phyloP scores from a whole-genome alignment of 2,329 filamentous ascomycete species.

The Colletotrichum costaricense region DNA sequence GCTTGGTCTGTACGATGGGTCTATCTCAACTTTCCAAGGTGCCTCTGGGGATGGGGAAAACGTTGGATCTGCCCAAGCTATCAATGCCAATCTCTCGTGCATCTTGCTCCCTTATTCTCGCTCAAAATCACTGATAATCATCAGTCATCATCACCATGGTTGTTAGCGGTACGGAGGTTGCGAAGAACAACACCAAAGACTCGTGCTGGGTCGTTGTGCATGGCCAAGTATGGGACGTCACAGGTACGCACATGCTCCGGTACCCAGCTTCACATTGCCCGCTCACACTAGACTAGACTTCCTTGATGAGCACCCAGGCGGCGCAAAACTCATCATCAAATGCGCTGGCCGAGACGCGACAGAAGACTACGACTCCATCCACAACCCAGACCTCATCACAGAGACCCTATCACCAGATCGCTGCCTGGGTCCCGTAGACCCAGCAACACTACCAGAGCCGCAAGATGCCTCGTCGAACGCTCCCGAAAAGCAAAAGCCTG shows the following conservation, averaged over 20 bases:
- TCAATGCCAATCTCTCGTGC: not conserved
- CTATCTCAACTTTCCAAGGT: too few relatives aligned
- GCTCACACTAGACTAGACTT: constrained; percentile 41
- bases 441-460: not conserved
- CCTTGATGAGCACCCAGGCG: constrained; percentile 46
- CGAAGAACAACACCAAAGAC: constrained; percentile 35
- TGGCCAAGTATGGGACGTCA: constrained; percentile 38
- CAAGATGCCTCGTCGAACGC: not conserved
- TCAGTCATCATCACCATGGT: not conserved
- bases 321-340: constrained; percentile 45
- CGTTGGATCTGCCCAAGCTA: too few relatives aligned
- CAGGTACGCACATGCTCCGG: constrained; percentile 19
- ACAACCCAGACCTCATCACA: constrained; percentile 43
- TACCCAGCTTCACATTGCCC: accelerated
- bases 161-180: constrained; percentile 33
- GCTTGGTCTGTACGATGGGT: not conserved
- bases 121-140: not conserved
- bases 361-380: constrained; percentile 47
- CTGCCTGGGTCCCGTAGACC: constrained; percentile 42
- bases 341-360: constrained; percentile 49
- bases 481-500: constrained; percentile 7
- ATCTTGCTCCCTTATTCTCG: not conserved
- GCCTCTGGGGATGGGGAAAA: not conserved
- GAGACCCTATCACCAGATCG: constrained; percentile 42
- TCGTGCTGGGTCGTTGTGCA: constrained; percentile 39